These are phyloP conservation scores for Xylaria sp. DNA, from an alignment of 2,329 filamentous ascomycete genomes.

Conservation along the genomic window DNA sequence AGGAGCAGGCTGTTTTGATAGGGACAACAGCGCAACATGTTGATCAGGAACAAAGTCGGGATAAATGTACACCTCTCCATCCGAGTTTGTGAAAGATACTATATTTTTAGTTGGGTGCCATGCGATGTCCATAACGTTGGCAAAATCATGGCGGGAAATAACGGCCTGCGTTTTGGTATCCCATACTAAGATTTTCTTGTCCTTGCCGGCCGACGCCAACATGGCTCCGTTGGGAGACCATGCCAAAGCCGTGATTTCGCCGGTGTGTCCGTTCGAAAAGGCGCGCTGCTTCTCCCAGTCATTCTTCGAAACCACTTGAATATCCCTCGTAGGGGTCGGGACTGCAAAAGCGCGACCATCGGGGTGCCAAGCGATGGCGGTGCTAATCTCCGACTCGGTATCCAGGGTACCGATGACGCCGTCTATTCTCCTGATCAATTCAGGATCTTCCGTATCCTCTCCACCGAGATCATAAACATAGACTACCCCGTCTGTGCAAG, in stretches of 20 bases:
- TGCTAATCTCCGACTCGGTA: constrained; percentile 78
- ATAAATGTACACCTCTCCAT: constrained; percentile 93
- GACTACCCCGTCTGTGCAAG: constrained; percentile 87
- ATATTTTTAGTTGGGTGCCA: constrained; percentile 95
- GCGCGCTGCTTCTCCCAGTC: constrained; percentile 88
- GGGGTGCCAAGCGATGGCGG: constrained; percentile 87
- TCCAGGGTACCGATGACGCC: constrained; percentile 85
- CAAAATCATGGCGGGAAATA: constrained; percentile 79
- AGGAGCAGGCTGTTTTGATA: constrained; percentile 77
- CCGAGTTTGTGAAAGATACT: constrained; percentile 88
- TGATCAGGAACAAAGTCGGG: constrained; percentile 73
- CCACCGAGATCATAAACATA: constrained; percentile 82
- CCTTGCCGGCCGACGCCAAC: constrained; percentile 75
- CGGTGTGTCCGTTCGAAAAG: constrained; percentile 82
- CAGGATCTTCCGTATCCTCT: constrained; percentile 74
- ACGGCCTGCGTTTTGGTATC: constrained; percentile 88
- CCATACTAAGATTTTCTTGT: constrained; percentile 82
- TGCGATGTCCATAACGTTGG: constrained; percentile 83
- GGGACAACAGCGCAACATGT: constrained; percentile 64
- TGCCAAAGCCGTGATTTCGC: constrained; percentile 84
- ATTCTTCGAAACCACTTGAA: constrained; percentile 85
- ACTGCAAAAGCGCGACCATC: constrained; percentile 91
- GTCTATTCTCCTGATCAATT: constrained; percentile 84
- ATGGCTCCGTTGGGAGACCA: constrained; percentile 97
- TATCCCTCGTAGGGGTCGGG: constrained; percentile 81